Evolutionary conservation across 140 eudicot genomes (phyloP), one percentile per base, ranked within the genome.

Genomic region (Anethum foeniculum): DNA sequence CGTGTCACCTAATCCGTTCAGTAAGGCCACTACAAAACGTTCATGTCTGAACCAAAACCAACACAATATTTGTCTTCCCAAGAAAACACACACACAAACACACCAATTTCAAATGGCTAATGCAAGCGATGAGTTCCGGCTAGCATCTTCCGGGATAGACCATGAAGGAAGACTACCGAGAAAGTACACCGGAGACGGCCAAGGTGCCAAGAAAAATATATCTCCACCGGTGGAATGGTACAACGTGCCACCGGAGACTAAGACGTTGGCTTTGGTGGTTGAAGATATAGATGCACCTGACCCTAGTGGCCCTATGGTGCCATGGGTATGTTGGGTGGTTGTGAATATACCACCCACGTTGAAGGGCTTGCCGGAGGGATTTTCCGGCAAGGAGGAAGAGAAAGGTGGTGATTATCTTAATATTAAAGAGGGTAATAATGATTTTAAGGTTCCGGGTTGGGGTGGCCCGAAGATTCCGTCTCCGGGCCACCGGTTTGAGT

Each of bases 221-320:
- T 94, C 98, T 15, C 98, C 97, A 18, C 98, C 98, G 1, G 19
- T 94, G 25, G 96, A 94, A 72, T 94, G 98, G 98, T 89, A 94
- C 83, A 94, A 94, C 75, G 76, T 94, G 25, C 96, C 98, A 0
- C 75, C 74, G 11, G 93, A 88, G 80, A 86, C 96, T 0, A 91
- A 92, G 85, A 80, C 87, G 71, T 74, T 94, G 85, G 97, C 97
- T 30, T 80, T 94, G 43, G 88, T 94, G 32, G 98, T 88, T 56
- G 86, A 92, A 64, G 97, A 90, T 69, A 83, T 91, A 25, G 97
- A 94, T 6, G 98, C 90, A 27, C 90, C 96, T 7, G 97, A 91
- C 68, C 98, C 96, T 0, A 60, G 16, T 3, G 86, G 84, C 0
- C 92, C 97, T 1, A 44, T 86, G 18, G 92, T 90, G 76, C 96